Evolutionary conservation across 2,329 filamentous ascomycete genomes (phyloP).

Genomic region (Didymella pomorum): DNA sequence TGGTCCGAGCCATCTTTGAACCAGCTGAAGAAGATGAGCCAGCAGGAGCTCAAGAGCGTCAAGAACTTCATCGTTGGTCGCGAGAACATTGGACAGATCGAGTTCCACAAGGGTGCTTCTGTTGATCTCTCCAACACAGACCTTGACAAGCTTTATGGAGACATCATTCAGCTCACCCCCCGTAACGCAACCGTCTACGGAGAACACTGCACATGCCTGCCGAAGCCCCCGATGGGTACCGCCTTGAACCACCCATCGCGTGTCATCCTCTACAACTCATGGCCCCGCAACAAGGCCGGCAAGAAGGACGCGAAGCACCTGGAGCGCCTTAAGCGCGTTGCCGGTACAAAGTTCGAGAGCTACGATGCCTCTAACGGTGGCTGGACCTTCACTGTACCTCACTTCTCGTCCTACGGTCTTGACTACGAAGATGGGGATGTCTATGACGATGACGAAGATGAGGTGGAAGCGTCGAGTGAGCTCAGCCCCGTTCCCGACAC

Average conservation of each 20-base stretch:
- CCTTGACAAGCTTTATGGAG: slow-evolving; percentile 79
- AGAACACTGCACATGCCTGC: slow-evolving; percentile 52
- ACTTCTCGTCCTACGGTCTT: slow-evolving; percentile 95
- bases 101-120: slow-evolving; percentile 65
- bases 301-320: slow-evolving; percentile 81
- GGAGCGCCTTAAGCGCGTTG: slow-evolving; percentile 78
- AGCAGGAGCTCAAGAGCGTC: slow-evolving; percentile 78
- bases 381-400: slow-evolving; percentile 93
- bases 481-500: slow-evolving; percentile 57
- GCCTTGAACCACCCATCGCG: slow-evolving; percentile 90
- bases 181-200: slow-evolving; percentile 89
- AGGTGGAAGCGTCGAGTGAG: slow-evolving; percentile 55
- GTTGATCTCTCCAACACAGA: slow-evolving; percentile 84
- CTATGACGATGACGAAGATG: slow-evolving; percentile 72
- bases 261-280: slow-evolving; percentile 90
- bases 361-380: slow-evolving; percentile 82
- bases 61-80: slow-evolving; percentile 82
- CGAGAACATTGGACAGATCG: slow-evolving; percentile 79
- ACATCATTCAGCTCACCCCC: slow-evolving; percentile 77
- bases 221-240: slow-evolving; percentile 85
- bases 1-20: slow-evolving; percentile 82
- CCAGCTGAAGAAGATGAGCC: slow-evolving; percentile 80
- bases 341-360: slow-evolving; percentile 79
- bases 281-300: slow-evolving; percentile 78
- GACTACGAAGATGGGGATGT: slow-evolving; percentile 70